Evolutionary conservation across 257 asterid genomes (phyloP).

Genomic region (Primulina huaijiensis): DNA sequence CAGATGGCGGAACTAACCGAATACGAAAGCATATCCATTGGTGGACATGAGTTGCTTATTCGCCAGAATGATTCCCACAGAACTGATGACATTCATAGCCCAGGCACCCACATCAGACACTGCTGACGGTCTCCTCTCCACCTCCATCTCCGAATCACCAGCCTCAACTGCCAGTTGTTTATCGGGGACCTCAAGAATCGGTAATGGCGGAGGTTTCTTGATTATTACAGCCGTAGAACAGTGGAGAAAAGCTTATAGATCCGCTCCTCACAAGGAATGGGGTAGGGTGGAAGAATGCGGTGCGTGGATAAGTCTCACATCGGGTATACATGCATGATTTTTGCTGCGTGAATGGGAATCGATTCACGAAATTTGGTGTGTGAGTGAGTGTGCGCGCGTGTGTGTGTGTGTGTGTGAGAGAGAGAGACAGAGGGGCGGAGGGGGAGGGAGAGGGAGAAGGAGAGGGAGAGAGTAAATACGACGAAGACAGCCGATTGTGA

Average conservation of each 20-base stretch:
- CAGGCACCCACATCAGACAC: slow-evolving; percentile 95
- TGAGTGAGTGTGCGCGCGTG: neutral
- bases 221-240: neutral
- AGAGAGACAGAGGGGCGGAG: neutral
- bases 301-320: slow-evolving; percentile 26
- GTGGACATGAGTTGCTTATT: slow-evolving; percentile 92
- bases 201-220: slow-evolving; percentile 5
- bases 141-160: slow-evolving; percentile 52
- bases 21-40: slow-evolving; percentile 72
- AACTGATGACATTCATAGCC: slow-evolving; percentile 94
- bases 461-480: no score
- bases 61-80: slow-evolving; percentile 95
- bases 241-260: slow-evolving; percentile 23
- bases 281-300: slow-evolving; percentile 20
- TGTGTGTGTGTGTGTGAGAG: neutral
- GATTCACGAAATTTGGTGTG: neutral
- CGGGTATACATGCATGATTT: neutral
- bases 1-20: slow-evolving; percentile 47
- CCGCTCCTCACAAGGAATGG: slow-evolving; percentile 32
- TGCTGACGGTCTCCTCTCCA: slow-evolving; percentile 55
- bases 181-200: neutral
- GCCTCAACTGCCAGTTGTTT: slow-evolving; percentile 19
- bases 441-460: no score
- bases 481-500: slow-evolving; percentile 28
- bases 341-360: slow-evolving; percentile 4